A percentile compares a stretch with the other conserved stretches of the same genome.
Conservation (phyloP, 2,329 filamentous ascomycete species). For the Hypoxylon sp. region DNA sequence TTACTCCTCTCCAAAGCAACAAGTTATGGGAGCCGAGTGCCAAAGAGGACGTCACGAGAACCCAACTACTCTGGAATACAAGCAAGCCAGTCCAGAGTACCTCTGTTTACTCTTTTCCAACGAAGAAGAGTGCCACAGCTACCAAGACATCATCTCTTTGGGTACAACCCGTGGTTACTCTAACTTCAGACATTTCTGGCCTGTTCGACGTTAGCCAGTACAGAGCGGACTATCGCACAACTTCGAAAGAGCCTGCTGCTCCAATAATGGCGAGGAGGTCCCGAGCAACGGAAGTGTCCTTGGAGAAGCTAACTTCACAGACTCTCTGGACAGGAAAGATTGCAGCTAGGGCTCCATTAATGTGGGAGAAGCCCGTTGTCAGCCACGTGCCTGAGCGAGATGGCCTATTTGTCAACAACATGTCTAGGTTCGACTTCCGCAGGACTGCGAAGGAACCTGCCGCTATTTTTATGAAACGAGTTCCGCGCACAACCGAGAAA, state of each 20-base stretch:
- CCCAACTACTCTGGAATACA: slow-evolving; percentile 38
- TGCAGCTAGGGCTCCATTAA: slow-evolving; percentile 17
- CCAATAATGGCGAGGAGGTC: slow-evolving; percentile 38
- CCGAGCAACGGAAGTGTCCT: slow-evolving; percentile 40
- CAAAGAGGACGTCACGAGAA: neutral
- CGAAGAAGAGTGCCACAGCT: neutral
- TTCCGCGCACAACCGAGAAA: slow-evolving; percentile 21
- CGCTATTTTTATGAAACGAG: slow-evolving; percentile 31
- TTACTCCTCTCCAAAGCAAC: slow-evolving; percentile 56
- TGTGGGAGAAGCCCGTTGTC: slow-evolving; percentile 41
- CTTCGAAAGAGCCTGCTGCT: slow-evolving; percentile 42
- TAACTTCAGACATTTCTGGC: slow-evolving; percentile 28
- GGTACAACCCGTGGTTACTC: slow-evolving; percentile 23
- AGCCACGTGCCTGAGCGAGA: slow-evolving; percentile 28
- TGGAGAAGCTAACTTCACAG: slow-evolving; percentile 54
- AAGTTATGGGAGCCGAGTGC: slow-evolving; percentile 54
- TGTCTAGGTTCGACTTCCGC: slow-evolving; percentile 38
- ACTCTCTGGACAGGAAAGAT: slow-evolving; percentile 54
- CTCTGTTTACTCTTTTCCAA: slow-evolving; percentile 1
- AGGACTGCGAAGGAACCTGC: slow-evolving; percentile 44
- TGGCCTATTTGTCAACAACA: slow-evolving; percentile 44
- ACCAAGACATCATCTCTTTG: slow-evolving; percentile 34
- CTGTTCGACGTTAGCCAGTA: slow-evolving; percentile 44
- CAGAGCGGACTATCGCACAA: slow-evolving; percentile 45
- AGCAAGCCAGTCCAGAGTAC: slow-evolving; percentile 6